Percentiles rank a stretch among this genome's conserved stretches.
phyloP scores from a whole-genome alignment of 768 basidiomycete species.

The Termitomyces bulborhizus region DNA sequence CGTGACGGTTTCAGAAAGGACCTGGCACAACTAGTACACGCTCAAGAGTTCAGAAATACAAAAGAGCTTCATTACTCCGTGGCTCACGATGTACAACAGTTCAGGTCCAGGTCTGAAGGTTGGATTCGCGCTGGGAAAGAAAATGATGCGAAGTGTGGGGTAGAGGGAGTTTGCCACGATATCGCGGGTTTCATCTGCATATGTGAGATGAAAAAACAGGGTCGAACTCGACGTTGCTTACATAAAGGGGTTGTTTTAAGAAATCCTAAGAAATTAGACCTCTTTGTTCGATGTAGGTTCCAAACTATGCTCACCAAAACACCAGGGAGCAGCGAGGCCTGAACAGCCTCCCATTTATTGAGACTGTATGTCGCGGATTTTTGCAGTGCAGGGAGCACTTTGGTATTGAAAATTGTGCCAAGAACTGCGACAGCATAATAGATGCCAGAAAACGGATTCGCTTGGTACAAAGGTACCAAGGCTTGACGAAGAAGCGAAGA shows the following conservation, averaged over 20 bases:
- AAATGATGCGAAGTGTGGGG: slow-evolving; percentile 17
- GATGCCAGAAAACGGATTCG: slow-evolving; percentile 31
- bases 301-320: slow-evolving; percentile 29
- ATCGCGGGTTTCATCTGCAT: slow-evolving; percentile 27
- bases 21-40: slow-evolving; percentile 40
- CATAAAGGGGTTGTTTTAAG: slow-evolving; percentile 25
- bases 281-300: background rate
- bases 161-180: slow-evolving; percentile 19
- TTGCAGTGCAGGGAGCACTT: slow-evolving; percentile 21
- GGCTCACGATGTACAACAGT: slow-evolving; percentile 20
- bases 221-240: slow-evolving; percentile 4
- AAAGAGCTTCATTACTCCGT: background rate
- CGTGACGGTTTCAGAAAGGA: slow-evolving; percentile 42
- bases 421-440: slow-evolving; percentile 35
- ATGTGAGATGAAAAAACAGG: slow-evolving; percentile 21
- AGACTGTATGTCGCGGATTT: slow-evolving; percentile 1
- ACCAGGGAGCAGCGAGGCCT: slow-evolving; percentile 46
- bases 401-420: slow-evolving; percentile 29
- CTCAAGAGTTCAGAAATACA: background rate
- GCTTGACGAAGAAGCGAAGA: slow-evolving; percentile 33
- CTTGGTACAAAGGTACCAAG: slow-evolving; percentile 38
- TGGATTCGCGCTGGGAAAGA: slow-evolving; percentile 8
- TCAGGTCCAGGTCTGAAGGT: slow-evolving; percentile 8
- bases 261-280: slow-evolving; percentile 16
- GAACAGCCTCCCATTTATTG: slow-evolving; percentile 39